Conservation (phyloP, 495 filamentous ascomycete species). For the Oidiodendron maius region DNA sequence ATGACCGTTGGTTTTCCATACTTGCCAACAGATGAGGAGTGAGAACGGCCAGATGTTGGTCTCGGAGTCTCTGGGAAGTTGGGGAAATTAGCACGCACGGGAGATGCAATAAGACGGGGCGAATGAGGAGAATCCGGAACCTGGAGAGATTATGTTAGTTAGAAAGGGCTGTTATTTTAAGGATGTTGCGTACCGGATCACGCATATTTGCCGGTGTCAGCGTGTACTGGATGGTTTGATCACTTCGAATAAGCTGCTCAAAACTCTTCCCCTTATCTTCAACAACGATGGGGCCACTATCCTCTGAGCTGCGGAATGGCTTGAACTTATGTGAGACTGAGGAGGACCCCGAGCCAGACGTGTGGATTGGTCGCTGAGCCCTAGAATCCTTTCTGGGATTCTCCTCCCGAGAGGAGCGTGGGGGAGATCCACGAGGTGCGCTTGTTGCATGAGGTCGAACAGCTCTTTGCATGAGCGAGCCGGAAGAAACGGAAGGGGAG, state of each 20-base stretch:
- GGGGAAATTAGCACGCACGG: background rate
- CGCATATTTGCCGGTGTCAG: slow-evolving; percentile 86
- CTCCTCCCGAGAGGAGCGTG: slow-evolving; percentile 11
- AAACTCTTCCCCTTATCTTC: slow-evolving; percentile 48
- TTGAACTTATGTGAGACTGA: slow-evolving; percentile 39
- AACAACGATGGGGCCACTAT: slow-evolving; percentile 26
- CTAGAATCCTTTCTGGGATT: slow-evolving; percentile 4
- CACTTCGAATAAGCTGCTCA: slow-evolving; percentile 83
- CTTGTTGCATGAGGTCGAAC: slow-evolving; percentile 1
- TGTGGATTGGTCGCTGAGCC: slow-evolving; percentile 16
- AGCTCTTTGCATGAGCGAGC: background rate
- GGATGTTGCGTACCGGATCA: slow-evolving; percentile 45
- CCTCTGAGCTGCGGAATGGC: slow-evolving; percentile 42
- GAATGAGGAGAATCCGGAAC: slow-evolving; percentile 18
- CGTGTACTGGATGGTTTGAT: slow-evolving; percentile 89
- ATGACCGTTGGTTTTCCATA: slow-evolving; percentile 22
- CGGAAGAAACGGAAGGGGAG: slow-evolving; percentile 11
- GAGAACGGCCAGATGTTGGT: slow-evolving; percentile 16
- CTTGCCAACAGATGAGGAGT: slow-evolving; percentile 32
- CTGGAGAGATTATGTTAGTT: slow-evolving; percentile 8
- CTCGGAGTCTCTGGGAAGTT: slow-evolving; percentile 9
- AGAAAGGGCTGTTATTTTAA: background rate
- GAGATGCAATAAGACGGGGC: slow-evolving; percentile 7
- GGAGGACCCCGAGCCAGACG: slow-evolving; percentile 34
- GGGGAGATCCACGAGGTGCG: slow-evolving; percentile 13